Base-by-base conservation (phyloP, 371 early-diverging fungal genomes). In the Dichotomocladium elegans region DNA sequence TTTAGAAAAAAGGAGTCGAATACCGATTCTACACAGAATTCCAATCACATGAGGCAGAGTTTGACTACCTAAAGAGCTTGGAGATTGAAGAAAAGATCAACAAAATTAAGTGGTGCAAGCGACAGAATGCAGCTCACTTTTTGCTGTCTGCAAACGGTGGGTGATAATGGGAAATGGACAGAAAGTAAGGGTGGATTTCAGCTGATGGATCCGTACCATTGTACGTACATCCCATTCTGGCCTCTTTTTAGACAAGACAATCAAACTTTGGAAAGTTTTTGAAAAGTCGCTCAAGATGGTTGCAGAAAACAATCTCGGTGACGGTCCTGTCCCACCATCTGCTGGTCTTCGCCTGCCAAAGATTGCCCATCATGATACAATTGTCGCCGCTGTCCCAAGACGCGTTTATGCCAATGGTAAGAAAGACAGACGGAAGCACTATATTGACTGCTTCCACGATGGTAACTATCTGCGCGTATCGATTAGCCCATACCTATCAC, bases 41-140 rank as follows among this genome's bases (percentile, higher is more conserved):
- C 60, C 94, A 94, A 68, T 93, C 93, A 37, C 96, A 96, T 74
- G 91, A 93, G 74, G 89, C 94, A 21, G 94, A 94, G 69, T 96
- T 98, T 61, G 98, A 98, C 72, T 95, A 94, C 69, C 82, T 97
- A 43, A 95, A 96, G 75, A 91, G 91, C 75, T 74, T 95, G 67
- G 96, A 95, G 64, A 94, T 97, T 44, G 91, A 94, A 68, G 98
- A 97, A 65, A 94, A 95, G 68, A 95, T 98, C 61, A 94, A 94
- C 68, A 89, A 93, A 61, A 93, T 98, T 63, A 85, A 91, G 56
- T 92, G 94, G 90, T 86, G 90, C 66, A 81, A 79, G 58, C 79
- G 89, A 27, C 83, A 83, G 54, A 93, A 92, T 61, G 70, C 89
- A n/a, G 86, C 92, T 17, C 92, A 91, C 55, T 94, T 91, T 64